Percentiles rank a stretch among this genome's conserved stretches.
These are phyloP conservation scores for Leucosporidium yakuticum DNA, from an alignment of 768 basidiomycete species.

Conservation along the genomic window DNA sequence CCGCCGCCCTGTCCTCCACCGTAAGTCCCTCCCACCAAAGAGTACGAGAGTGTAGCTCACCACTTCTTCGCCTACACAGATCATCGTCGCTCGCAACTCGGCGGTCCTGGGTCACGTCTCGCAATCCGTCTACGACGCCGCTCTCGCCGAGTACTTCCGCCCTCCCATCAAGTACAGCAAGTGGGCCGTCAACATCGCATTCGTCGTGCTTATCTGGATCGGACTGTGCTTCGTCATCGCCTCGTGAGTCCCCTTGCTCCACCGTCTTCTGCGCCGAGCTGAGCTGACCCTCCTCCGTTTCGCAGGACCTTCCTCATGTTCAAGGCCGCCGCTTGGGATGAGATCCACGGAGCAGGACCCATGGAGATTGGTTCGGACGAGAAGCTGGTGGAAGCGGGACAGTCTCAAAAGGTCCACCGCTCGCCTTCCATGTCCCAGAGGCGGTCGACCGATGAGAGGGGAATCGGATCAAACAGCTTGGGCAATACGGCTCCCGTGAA, in stretches of 20 bases:
- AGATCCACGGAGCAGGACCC: conserved; percentile 1
- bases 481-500: no score
- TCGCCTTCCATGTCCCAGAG: no score
- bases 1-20: conserved; percentile 20
- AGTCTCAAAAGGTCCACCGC: no score
- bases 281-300: no score
- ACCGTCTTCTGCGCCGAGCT: background rate
- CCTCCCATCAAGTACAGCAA: conserved; percentile 23
- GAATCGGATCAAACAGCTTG: no score
- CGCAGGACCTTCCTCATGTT: conserved; percentile 19
- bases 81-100: conserved; percentile 22
- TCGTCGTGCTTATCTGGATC: conserved; percentile 16
- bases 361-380: no score
- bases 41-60: no score
- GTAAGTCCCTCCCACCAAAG: conserved; percentile 5
- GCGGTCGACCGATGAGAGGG: no score
- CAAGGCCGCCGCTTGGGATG: conserved; percentile 11
- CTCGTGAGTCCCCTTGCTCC: conserved; percentile 1
- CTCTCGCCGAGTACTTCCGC: conserved; percentile 19
- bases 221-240: conserved; percentile 13
- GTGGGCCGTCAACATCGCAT: conserved; percentile 32
- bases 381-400: no score
- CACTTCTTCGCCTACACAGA: background rate
- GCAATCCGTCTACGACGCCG: background rate
- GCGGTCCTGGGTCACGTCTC: conserved; percentile 18